Evolutionary conservation across 805 yeast species (phyloP).

Genomic region (Sugiyamaella floridensis): DNA sequence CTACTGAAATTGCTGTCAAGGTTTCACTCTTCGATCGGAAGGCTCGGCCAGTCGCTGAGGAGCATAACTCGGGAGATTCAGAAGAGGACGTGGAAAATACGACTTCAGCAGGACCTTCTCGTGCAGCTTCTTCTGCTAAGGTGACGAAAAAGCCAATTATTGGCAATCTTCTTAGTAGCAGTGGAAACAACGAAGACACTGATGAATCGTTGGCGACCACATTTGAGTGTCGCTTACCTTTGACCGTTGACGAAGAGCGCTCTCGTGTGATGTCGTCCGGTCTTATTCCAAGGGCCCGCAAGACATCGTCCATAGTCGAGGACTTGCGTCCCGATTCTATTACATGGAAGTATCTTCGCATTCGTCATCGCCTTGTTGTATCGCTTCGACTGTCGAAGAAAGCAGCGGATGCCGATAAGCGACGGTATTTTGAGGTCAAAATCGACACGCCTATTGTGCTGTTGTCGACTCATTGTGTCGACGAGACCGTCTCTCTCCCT

Average conservation of each 20-base stretch:
- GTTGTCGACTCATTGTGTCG: slow-evolving; percentile 32
- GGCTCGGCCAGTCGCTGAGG: slow-evolving; percentile 29
- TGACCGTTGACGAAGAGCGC: slow-evolving; percentile 6
- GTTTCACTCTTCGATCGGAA: slow-evolving; percentile 57
- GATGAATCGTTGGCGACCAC: slow-evolving; percentile 5
- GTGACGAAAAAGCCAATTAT: background rate
- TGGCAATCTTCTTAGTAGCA: slow-evolving; percentile 1
- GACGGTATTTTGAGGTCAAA: slow-evolving; percentile 89
- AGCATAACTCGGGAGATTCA: background rate
- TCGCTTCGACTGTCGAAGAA: slow-evolving; percentile 68
- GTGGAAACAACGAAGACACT: background rate
- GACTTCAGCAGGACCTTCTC: background rate
- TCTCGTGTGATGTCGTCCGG: background rate
- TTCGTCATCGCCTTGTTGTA: slow-evolving; percentile 92
- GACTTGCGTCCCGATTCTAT: slow-evolving; percentile 68
- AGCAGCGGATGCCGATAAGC: slow-evolving; percentile 41
- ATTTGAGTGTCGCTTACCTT: slow-evolving; percentile 13
- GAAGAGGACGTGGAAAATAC: background rate
- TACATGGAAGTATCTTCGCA: slow-evolving; percentile 65
- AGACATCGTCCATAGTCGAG: background rate
- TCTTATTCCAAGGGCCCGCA: background rate
- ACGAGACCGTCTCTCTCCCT: slow-evolving; percentile 28
- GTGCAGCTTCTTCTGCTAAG: background rate
- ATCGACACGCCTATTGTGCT: slow-evolving; percentile 92
- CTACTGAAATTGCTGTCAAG: slow-evolving; percentile 22